These are phyloP conservation scores for Aspergillus sparsus DNA, from an alignment of 495 filamentous ascomycete genomes.

Conservation along the genomic window DNA sequence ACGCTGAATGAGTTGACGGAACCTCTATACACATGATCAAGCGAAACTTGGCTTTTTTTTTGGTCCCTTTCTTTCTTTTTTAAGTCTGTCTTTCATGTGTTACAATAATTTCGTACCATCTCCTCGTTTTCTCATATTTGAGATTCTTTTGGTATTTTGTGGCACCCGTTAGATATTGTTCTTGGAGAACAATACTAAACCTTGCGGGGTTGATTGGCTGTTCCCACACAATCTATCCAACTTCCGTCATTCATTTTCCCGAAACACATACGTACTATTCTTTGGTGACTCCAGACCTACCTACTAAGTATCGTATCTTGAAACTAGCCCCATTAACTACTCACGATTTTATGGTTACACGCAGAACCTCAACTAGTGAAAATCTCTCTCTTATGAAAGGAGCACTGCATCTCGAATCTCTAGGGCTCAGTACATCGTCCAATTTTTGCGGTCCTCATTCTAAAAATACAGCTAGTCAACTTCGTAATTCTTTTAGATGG, in stretches of 20 bases:
- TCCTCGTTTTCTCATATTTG: not conserved
- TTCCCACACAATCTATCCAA: not conserved
- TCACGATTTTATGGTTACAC: too few species aligned
- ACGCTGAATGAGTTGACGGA: conserved; percentile 78
- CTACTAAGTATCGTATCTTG: too few species aligned
- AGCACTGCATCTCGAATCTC: too few species aligned
- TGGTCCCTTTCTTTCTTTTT: conserved; percentile 9
- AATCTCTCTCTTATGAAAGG: too few species aligned
- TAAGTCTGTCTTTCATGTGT: conserved; percentile 8
- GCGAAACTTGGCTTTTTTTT: conserved; percentile 13
- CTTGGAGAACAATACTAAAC: conserved; percentile 26
- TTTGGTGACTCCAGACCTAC: too few species aligned
- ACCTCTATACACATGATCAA: conserved; percentile 71
- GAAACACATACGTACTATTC: conserved; percentile 2
- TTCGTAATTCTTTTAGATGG: too few species aligned
- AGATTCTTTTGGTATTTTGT: conserved; percentile 9
- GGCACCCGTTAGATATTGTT: conserved; percentile 22
- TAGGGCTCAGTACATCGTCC: too few species aligned
- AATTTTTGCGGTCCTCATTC: too few species aligned
- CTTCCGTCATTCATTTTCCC: not conserved
- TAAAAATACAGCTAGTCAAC: too few species aligned
- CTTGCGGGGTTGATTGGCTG: conserved; percentile 13
- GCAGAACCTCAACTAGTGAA: too few species aligned
- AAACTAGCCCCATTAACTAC: too few species aligned
- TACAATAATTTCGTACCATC: conserved; percentile 14